phyloP scores from a whole-genome alignment of 2,329 filamentous ascomycete genomes.

The Fusarium sp. region DNA sequence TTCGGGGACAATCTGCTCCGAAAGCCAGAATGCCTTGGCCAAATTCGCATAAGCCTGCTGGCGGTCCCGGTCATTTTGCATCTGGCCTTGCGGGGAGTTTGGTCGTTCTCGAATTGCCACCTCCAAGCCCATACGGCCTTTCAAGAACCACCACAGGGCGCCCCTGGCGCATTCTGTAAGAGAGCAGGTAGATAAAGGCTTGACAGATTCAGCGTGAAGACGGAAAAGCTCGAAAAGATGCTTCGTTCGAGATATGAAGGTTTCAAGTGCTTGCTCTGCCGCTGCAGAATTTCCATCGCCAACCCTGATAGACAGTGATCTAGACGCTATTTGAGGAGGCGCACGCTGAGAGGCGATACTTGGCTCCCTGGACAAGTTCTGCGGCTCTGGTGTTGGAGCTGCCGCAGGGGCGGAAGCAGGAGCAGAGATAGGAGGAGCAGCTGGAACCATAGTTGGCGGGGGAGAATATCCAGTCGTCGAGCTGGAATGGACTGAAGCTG shows the following conservation, averaged over 20 bases:
- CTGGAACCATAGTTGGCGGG: constrained; percentile 22
- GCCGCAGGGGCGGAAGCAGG: constrained; percentile 8
- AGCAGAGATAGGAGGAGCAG: constrained; percentile 6
- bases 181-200: constrained; percentile 72
- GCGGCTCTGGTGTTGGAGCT: constrained; percentile 27
- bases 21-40: constrained; percentile 89
- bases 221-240: constrained; percentile 83
- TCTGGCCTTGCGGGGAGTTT: constrained; percentile 60
- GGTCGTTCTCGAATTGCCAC: constrained; percentile 74
- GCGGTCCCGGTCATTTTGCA: constrained; percentile 65
- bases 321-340: constrained; percentile 44
- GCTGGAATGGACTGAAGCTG: constrained; percentile 52
- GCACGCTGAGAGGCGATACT: constrained; percentile 44
- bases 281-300: constrained; percentile 58
- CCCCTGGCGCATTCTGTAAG: constrained; percentile 77
- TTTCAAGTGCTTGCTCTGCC: constrained; percentile 74
- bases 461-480: constrained; percentile 46
- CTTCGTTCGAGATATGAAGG: constrained; percentile 77
- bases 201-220: constrained; percentile 79
- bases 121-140: constrained; percentile 82
- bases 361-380: constrained; percentile 38
- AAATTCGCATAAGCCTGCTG: constrained; percentile 89
- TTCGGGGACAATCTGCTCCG: constrained; percentile 64
- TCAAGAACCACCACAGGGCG: constrained; percentile 90
- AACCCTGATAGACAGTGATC: constrained; percentile 53